A percentile compares a stretch with the other conserved stretches of the same genome.
Conservation (phyloP, 2,329 filamentous ascomycete species). For the Penicillium sp. region DNA sequence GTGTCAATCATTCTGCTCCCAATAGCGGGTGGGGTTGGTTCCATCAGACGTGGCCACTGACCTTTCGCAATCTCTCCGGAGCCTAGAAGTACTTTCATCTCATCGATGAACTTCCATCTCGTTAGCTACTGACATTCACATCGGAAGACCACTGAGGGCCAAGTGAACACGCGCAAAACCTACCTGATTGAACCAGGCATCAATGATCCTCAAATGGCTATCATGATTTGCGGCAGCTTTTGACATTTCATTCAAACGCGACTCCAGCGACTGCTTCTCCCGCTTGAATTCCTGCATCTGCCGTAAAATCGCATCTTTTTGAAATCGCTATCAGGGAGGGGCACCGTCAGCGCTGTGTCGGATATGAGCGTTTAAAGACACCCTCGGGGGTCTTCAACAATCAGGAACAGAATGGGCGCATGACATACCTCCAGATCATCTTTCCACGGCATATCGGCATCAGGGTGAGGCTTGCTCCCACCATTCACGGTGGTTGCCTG, state of each 20-base stretch:
- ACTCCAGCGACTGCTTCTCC: conserved; percentile 80
- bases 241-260: conserved; percentile 77
- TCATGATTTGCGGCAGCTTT: conserved; percentile 83
- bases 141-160: neutral
- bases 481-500: conserved; percentile 80
- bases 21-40: neutral
- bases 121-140: conserved; percentile 18
- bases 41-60: conserved; percentile 22
- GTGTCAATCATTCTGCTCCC: conserved; percentile 8
- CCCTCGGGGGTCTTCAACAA: neutral
- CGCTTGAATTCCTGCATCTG: conserved; percentile 99
- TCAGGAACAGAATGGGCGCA: neutral
- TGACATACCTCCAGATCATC: conserved; percentile 73
- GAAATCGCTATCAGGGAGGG: conserved; percentile 67
- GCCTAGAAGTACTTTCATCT: conserved; percentile 49
- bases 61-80: conserved; percentile 35
- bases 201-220: conserved; percentile 86
- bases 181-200: conserved; percentile 95
- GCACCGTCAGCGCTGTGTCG: conserved; percentile 37
- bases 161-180: conserved; percentile 33
- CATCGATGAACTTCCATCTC: conserved; percentile 47
- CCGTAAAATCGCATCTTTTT: conserved; percentile 95
- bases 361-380: neutral
- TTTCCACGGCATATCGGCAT: conserved; percentile 71
- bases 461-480: conserved; percentile 64